These are phyloP conservation scores for Colletotrichum scovillei DNA, from an alignment of 2,329 filamentous ascomycete genomes.

Conservation along the genomic window DNA sequence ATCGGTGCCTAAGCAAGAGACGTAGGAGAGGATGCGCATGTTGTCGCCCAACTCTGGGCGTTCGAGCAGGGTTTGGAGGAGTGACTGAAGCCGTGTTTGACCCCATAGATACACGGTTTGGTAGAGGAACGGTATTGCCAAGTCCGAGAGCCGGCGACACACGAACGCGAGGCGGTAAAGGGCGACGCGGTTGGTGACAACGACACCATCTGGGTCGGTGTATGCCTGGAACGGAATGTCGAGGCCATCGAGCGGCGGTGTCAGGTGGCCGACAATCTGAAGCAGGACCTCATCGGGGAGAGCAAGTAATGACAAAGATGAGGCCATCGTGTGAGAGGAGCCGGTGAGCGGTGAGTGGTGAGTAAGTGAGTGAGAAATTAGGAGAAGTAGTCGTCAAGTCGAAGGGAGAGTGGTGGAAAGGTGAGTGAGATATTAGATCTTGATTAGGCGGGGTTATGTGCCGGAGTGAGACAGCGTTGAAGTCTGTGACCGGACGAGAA, in stretches of 20 bases:
- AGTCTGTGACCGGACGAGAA: neutral
- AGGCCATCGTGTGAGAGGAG: neutral
- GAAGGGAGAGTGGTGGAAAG: neutral
- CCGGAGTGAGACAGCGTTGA: constrained; percentile 7
- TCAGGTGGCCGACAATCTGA: constrained; percentile 32
- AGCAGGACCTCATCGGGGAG: constrained; percentile 33
- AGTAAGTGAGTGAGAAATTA: neutral
- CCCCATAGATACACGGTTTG: constrained; percentile 33
- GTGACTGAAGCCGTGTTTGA: constrained; percentile 29
- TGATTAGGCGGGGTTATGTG: constrained; percentile 17
- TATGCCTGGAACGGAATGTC: constrained; percentile 32
- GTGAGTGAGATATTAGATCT: constrained; percentile 22
- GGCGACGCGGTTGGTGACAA: constrained; percentile 30
- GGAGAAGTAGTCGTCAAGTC: neutral
- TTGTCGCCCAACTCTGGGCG: constrained; percentile 30
- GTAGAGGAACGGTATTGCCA: constrained; percentile 30
- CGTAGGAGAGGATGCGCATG: constrained; percentile 33
- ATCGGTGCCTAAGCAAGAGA: constrained; percentile 29
- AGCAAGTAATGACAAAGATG: constrained; percentile 14
- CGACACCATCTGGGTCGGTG: constrained; percentile 32
- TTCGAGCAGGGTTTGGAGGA: constrained; percentile 32
- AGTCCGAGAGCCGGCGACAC: constrained; percentile 26
- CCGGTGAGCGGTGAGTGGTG: neutral
- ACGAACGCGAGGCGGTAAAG: constrained; percentile 31
- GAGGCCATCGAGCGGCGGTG: constrained; percentile 32